These are phyloP conservation scores for Eimeria sp. DNA, from an alignment of 169 alveolate species.

Conservation along the genomic window DNA sequence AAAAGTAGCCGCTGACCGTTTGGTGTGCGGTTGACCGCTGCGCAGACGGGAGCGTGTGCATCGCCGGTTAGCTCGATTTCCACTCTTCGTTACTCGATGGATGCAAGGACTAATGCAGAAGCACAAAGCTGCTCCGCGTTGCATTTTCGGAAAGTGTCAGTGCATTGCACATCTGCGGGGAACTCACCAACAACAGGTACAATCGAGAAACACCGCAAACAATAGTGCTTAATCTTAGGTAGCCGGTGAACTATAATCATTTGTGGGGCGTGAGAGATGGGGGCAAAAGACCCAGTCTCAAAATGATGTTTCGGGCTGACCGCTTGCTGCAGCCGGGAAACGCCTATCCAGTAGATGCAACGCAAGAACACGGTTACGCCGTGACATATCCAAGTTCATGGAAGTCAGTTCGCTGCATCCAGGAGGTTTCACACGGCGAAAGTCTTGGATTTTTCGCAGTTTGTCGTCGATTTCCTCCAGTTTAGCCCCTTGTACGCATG, in stretches of 20 bases:
- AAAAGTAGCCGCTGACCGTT: conserved; percentile 24
- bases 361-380: conserved; percentile 21
- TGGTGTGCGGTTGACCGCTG: conserved; percentile 70
- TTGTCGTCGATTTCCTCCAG: conserved; percentile 43
- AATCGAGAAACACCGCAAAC: background rate
- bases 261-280: background rate
- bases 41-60: conserved; percentile 71
- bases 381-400: conserved; percentile 62
- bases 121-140: background rate
- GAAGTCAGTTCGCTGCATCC: conserved; percentile 33
- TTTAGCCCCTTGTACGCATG: conserved; percentile 12
- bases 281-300: background rate
- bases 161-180: conserved; percentile 64
- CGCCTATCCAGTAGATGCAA: background rate
- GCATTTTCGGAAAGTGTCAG: conserved; percentile 50
- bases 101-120: conserved; percentile 56
- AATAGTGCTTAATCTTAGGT: background rate
- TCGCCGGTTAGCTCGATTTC: conserved; percentile 45
- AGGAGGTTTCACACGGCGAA: conserved; percentile 38
- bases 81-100: conserved; percentile 46
- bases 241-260: background rate
- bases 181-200: conserved; percentile 69
- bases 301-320: background rate
- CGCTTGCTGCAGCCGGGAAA: conserved; percentile 40
- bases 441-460: conserved; percentile 44